phyloP scores from a whole-genome alignment of 257 asterid genomes.

The Cruciata laevipes region DNA sequence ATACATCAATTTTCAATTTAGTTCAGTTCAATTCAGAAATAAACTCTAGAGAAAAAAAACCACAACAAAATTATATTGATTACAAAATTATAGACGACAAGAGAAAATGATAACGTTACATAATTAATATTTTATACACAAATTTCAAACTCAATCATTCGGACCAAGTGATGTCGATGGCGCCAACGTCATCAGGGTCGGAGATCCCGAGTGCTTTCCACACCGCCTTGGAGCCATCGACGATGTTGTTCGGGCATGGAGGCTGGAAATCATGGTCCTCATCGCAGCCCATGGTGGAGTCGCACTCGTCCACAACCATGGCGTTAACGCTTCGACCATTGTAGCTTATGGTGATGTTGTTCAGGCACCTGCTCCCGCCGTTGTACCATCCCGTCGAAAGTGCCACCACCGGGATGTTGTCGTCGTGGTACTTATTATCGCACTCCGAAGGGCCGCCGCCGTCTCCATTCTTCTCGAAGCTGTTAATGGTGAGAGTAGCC shows the following conservation, averaged over 20 bases:
- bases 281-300: not conserved
- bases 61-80: not conserved
- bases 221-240: not conserved
- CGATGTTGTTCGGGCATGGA: not conserved
- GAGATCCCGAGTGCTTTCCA: not conserved
- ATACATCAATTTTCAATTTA: too few species aligned
- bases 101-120: not conserved
- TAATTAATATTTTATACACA: too few species aligned
- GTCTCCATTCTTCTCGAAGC: not conserved
- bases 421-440: not conserved
- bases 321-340: not conserved
- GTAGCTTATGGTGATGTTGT: not conserved
- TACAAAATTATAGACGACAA: not conserved
- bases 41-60: too few species aligned
- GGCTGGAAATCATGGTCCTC: not conserved
- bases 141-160: not conserved
- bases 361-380: not conserved
- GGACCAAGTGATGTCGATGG: not conserved
- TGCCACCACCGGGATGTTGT: not conserved
- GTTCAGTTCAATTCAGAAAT: too few species aligned
- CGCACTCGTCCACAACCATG: not conserved
- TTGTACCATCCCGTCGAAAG: not conserved
- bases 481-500: not conserved
- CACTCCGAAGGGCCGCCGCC: not conserved
- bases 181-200: not conserved